Evolutionary conservation across 169 alveolate genomes (phyloP), one percentile per base, ranked within the genome.

Genomic region (Plasmodium blacklocki): DNA sequence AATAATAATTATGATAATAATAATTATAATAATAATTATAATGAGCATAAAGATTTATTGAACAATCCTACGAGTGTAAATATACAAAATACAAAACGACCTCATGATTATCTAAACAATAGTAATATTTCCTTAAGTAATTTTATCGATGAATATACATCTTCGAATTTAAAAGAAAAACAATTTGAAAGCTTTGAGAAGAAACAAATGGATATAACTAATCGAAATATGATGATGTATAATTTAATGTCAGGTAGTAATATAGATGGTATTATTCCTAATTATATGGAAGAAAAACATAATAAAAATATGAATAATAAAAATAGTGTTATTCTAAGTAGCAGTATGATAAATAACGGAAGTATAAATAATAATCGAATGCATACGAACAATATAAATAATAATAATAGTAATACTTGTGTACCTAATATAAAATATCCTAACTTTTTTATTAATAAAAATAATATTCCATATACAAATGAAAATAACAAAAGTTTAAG

Each of bases 401-500:
- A 70, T 47, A 50, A 7, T n/a, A 52, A 26, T 23, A 56, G 29
- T 19, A 73, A 12, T 32, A 73, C 14, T 5, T 54, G 58, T 52
- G 39, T 71, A 2, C 66, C 18, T n/a, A 49, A 71, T 18, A 49
- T 71, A 19, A 71, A 50, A n/a, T 71, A 47, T 19, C n/a, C 80
- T 5, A 45, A 71, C 2, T 21, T 49, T 49, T 71, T 71, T 71
- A 71, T 49, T 14, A 49, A 50, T 50, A 71, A 71, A 14, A 70
- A 49, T 47, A 71, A 50, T 50, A 14, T 19, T 50, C 21, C 15
- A 19, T 49, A 71, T 23, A 52, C 9, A 49, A 58, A 19, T 64
- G 89, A 58, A 3, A 43, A 50, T 29, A 19, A 32, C 7, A 78
- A 78, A 58, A 64, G 78, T 58, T 32, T 67, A 15, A 78, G 78